Evolutionary conservation across 331 rosid genomes (phyloP), one percentile per base, ranked within the genome.

Genomic region (Arachis monticola): DNA sequence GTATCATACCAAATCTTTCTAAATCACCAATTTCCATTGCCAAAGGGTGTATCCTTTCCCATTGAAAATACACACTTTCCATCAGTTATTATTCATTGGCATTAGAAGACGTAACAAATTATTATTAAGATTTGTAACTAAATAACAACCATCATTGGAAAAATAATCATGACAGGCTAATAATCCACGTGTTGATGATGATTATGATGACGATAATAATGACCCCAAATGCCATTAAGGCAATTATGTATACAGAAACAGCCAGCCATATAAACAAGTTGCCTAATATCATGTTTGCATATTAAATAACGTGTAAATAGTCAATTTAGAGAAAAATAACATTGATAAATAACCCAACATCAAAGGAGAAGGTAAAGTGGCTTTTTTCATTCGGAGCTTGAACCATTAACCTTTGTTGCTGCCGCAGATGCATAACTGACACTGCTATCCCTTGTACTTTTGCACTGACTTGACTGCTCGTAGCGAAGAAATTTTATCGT

Each of bases 351-450:
- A 1, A 4, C 62, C 69, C 57, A 38, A 8, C 55, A 38, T 35
- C 65, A 63, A 30, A 65, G 47, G 60, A 56, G 66, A 64, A 60
- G 44, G 40, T 61, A 2, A 55, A 55, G 27, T 8, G 60, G 8
- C 46, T 42, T 38, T 27, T 38, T 38, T 77, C 85, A 84, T 59
- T 61, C 76, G 70, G 82, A 80, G 81, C 88, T 82, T 83, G 90
- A 91, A 67, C 72, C 84, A 58, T 88, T 91, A 64, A 81, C 30
- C 79, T 83, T 92, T 62, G 98, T 92, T 62, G 98, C 99, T 27
- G 99, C 98, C 10, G 98, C 99, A 11, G 99, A 92, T 77, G 99
- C 99, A 81, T 92, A 95, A 78, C 98, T 95, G 45, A 95, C 99
- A 40, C 99, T 95, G 83, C 98, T 90, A 70, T 95, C 99, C 80